phyloP scores from a whole-genome alignment of 495 filamentous ascomycete species.

The Podospora comata region DNA sequence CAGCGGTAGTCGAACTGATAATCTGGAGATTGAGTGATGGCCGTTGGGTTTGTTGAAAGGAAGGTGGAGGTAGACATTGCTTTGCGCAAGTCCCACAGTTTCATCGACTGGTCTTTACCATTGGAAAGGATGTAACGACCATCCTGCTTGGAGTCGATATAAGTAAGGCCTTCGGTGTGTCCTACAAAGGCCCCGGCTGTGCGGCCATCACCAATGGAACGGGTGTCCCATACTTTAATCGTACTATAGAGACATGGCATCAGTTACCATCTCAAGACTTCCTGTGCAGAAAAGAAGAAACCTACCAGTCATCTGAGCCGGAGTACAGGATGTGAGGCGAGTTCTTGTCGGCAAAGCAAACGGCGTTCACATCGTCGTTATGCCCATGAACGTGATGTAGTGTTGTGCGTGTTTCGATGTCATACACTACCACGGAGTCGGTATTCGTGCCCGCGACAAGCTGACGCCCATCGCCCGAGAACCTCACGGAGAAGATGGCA shows the following conservation, averaged over 20 bases:
- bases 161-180: slow-evolving; percentile 91
- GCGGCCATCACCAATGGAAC: slow-evolving; percentile 81
- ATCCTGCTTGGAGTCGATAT: slow-evolving; percentile 95
- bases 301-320: slow-evolving; percentile 77
- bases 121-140: slow-evolving; percentile 93
- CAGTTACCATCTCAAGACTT: background rate
- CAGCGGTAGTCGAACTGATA: slow-evolving; percentile 72
- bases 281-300: background rate
- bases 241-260: slow-evolving; percentile 40
- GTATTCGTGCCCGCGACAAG: slow-evolving; percentile 84
- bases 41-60: slow-evolving; percentile 43
- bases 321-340: slow-evolving; percentile 96
- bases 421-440: slow-evolving; percentile 83
- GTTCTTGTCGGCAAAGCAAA: slow-evolving; percentile 85
- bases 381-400: slow-evolving; percentile 77
- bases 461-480: slow-evolving; percentile 88
- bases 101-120: slow-evolving; percentile 94
- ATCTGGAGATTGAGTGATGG: slow-evolving; percentile 45
- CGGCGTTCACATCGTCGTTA: slow-evolving; percentile 88
- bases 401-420: slow-evolving; percentile 73
- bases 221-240: slow-evolving; percentile 93
- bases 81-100: slow-evolving; percentile 89
- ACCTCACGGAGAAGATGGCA: slow-evolving; percentile 86
- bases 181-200: slow-evolving; percentile 91
- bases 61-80: slow-evolving; percentile 71